These are phyloP conservation scores for Agaricales sp. DNA, from an alignment of 1,284 basidiomycete species.

Conservation along the genomic window DNA sequence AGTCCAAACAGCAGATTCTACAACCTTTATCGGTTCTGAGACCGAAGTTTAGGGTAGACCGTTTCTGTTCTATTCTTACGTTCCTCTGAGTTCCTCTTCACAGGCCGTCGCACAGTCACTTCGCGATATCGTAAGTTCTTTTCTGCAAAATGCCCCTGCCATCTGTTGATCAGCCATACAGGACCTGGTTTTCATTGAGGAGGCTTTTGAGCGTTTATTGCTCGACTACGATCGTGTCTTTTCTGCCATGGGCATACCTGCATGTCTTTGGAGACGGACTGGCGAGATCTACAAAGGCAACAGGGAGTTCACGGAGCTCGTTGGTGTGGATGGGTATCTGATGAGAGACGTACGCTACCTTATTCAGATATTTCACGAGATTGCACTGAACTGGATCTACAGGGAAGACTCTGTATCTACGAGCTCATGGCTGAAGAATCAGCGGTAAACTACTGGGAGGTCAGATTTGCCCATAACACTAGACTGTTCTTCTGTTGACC, in stretches of 20 bases:
- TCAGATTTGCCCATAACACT: conserved; percentile 21
- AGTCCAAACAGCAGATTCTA: conserved; percentile 83
- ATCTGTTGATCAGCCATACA: conserved; percentile 18
- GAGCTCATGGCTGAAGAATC: conserved; percentile 96
- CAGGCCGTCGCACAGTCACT: conserved; percentile 84
- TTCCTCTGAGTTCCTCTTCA: conserved; percentile 5
- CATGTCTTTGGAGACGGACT: conserved; percentile 93
- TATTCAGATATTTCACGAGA: conserved; percentile 18
- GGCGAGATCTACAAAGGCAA: conserved; percentile 99
- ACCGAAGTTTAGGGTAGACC: conserved; percentile 80
- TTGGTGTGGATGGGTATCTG: conserved; percentile 75
- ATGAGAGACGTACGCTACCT: conserved; percentile 58
- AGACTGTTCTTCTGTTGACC: conserved; percentile 5
- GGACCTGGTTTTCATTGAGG: conserved; percentile 97
- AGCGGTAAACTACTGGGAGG: conserved; percentile 98
- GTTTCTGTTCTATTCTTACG: conserved; percentile 4
- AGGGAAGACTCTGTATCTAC: conserved; percentile 92
- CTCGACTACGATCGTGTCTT: conserved; percentile 96
- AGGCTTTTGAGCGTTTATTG: conserved; percentile 91
- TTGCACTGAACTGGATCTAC: conserved; percentile 6
- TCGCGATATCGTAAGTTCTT: conserved; percentile 63
- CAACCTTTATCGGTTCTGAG: conserved; percentile 85
- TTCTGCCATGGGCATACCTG: conserved; percentile 92
- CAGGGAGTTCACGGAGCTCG: conserved; percentile 84
- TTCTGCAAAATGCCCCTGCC: conserved; percentile 3